Conservation (phyloP, 108 stramenopile species). For the Nannochloropsis granulata region DNA sequence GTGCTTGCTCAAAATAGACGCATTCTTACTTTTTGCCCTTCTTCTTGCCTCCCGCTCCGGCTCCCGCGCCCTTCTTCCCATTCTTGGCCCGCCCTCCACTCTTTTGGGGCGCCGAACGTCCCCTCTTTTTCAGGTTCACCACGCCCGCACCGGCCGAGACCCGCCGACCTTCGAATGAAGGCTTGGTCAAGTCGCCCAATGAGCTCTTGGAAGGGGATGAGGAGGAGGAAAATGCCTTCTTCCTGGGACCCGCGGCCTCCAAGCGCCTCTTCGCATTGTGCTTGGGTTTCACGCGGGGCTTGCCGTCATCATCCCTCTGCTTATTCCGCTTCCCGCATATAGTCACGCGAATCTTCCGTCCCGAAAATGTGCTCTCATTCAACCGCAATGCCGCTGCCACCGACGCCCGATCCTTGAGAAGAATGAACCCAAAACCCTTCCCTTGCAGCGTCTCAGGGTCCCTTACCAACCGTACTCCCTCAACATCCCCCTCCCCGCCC, state of each 20-base stretch:
- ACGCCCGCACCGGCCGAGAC: background rate
- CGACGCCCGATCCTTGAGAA: slow-evolving; percentile 21
- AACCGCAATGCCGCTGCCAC: slow-evolving; percentile 22
- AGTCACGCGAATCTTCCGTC: slow-evolving; percentile 9
- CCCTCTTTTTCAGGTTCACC: background rate
- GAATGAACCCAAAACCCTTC: slow-evolving; percentile 36
- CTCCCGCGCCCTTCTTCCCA: too few relatives aligned
- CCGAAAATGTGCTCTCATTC: background rate
- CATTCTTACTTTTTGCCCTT: too few relatives aligned
- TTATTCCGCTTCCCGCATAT: slow-evolving; percentile 21
- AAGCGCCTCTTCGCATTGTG: background rate
- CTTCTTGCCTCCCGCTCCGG: too few relatives aligned
- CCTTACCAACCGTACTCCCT: slow-evolving; percentile 32
- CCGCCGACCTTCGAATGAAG: background rate
- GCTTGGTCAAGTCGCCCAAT: background rate
- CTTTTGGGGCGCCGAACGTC: background rate
- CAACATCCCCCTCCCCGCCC: slow-evolving; percentile 17
- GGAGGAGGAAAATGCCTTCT: background rate
- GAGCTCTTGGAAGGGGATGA: background rate
- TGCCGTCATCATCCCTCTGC: background rate
- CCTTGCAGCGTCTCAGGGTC: slow-evolving; percentile 32
- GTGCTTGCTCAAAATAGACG: too few relatives aligned
- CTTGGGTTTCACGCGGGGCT: background rate
- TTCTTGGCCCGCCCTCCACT: background rate
- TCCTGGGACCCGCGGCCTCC: background rate